Percentiles rank a stretch among this genome's conserved stretches.
Conservation (phyloP, 371 early-diverging fungal genomes). For the Actinomortierella wolfii region DNA sequence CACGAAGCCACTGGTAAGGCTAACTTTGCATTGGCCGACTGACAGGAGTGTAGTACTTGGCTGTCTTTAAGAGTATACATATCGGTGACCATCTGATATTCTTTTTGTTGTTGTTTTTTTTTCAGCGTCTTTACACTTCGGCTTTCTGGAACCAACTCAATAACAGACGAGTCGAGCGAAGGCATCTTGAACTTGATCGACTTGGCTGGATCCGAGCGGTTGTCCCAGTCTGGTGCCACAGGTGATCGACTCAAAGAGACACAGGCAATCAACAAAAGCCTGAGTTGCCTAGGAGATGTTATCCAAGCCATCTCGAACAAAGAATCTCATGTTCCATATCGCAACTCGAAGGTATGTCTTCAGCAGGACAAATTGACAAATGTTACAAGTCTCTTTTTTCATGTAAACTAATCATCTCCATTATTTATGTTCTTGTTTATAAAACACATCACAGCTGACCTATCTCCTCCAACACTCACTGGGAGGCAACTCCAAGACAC, state of each 20-base stretch:
- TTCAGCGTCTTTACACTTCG: constrained; percentile 84
- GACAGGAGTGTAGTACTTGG: not conserved
- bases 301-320: constrained; percentile 89
- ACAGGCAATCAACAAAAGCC: constrained; percentile 96
- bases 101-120: not conserved
- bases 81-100: too few relatives aligned
- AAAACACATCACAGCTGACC: constrained; percentile 75
- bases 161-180: constrained; percentile 69
- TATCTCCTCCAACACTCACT: constrained; percentile 91
- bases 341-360: constrained; percentile 85
- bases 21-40: not conserved
- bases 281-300: constrained; percentile 94
- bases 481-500: constrained; percentile 94
- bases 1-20: constrained; percentile 85
- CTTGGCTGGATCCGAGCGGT: constrained; percentile 96
- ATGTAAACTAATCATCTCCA: not conserved
- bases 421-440: not conserved
- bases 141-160: constrained; percentile 72
- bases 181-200: constrained; percentile 95
- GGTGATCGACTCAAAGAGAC: constrained; percentile 95
- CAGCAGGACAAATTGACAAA: constrained; percentile 2
- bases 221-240: constrained; percentile 85
- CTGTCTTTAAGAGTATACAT: too few relatives aligned
- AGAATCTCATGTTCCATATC: constrained; percentile 91
- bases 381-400: not conserved